Base-by-base conservation (phyloP, 1,139 yeast genomes). In the Blastobotrys ciferrii region DNA sequence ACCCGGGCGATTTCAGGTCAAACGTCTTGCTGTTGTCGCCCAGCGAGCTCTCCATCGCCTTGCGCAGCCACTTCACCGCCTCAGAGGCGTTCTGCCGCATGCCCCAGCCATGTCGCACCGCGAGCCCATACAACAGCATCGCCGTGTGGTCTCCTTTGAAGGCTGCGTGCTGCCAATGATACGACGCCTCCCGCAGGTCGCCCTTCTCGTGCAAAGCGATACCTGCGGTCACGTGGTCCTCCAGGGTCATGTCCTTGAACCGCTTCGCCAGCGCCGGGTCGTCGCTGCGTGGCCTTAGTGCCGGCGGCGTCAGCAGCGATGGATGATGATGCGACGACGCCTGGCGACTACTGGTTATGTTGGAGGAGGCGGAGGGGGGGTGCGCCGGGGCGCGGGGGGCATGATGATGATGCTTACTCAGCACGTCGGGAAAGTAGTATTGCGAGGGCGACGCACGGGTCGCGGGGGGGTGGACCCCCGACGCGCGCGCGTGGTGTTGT, bases 101-200 rank as follows among this genome's bases (percentile, higher is more conserved):
- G 0, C 95, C 95, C 66, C 82, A 82, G 0, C 94, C 95, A 49
- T 77, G 72, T 49, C 85, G 71, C 30, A 86, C 66, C 0, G 92
- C 84, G 56, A 84, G 66, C 0, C 91, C 87, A 62, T 85, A 86
- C 33, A 84, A 64, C 43, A 81, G 74, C 84, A 81, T 84, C 1
- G 92, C 95, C 40, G 82, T 80, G 55, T 73, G 74, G 55, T 77
- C 75, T 1, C 89, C 88, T 33, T 69, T 67, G 53, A 72, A 74
- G 1, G 87, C 83, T 1, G 84, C 82, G 32, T 78, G 71, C 55
- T 80, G 83, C 53, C 86, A 68, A 58, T 82, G 87, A 57, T 82
- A 80, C 2, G 89, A 78, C 4, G 88, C 83, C 57, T 84, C 92
- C 35, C 83, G 73, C 45, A 80, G 76, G 50, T 82, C 77, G 0